These are phyloP conservation scores for Meredithiella fracta DNA, from an alignment of 2,329 filamentous ascomycete genomes.

Conservation along the genomic window DNA sequence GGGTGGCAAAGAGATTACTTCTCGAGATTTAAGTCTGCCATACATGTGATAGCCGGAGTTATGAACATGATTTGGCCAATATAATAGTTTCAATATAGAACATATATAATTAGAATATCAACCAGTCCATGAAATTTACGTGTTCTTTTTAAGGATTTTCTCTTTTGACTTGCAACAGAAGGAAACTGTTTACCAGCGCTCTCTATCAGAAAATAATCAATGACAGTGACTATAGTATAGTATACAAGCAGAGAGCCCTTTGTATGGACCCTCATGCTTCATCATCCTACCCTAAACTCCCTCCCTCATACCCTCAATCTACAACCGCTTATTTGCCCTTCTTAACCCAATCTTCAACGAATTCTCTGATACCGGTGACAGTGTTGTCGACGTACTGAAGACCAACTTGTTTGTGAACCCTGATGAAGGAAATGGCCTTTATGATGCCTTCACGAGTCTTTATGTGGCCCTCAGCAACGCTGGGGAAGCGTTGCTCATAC, in stretches of 20 bases:
- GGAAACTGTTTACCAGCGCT: constrained; percentile 7
- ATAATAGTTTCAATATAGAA: background rate
- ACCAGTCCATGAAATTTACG: background rate
- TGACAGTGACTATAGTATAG: constrained; percentile 13
- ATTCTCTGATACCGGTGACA: constrained; percentile 57
- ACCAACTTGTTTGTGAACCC: constrained; percentile 55
- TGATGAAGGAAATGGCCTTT: constrained; percentile 55
- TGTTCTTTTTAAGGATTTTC: background rate
- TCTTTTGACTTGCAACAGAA: constrained; percentile 12
- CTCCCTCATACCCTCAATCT: background rate
- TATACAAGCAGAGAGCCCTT: constrained; percentile 3
- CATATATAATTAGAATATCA: background rate
- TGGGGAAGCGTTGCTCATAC: constrained; percentile 82
- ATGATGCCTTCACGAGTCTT: constrained; percentile 51
- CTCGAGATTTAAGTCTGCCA: constrained; percentile 6
- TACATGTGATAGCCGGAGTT: constrained; percentile 5
- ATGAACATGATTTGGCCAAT: background rate
- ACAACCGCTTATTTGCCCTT: constrained; percentile 53
- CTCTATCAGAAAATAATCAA: constrained; percentile 12
- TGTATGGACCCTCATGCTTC: constrained; percentile 1
- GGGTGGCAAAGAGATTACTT: background rate
- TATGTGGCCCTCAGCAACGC: constrained; percentile 65
- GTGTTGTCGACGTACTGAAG: constrained; percentile 63
- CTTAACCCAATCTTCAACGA: constrained; percentile 75
- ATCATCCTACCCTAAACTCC: constrained; percentile 1